Conservation (phyloP, 1,139 yeast genomes). For the Geotrichum siamense region DNA sequence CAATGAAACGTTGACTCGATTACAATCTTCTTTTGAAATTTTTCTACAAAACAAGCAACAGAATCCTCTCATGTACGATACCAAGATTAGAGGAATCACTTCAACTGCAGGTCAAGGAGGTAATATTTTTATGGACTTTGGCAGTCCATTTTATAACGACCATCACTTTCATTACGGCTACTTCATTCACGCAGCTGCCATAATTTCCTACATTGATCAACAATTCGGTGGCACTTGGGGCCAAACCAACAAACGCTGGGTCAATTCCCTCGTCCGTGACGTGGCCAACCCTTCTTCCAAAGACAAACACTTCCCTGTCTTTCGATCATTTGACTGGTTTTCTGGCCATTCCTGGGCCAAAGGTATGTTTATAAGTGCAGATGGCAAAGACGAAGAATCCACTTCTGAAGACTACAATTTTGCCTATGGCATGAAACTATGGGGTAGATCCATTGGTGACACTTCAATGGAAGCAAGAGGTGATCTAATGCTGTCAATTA, state of each 20-base stretch:
- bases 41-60: conserved; percentile 47
- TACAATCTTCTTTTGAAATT: conserved; percentile 49
- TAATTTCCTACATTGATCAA: conserved; percentile 58
- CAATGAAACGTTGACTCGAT: conserved; percentile 40
- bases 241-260: conserved; percentile 52
- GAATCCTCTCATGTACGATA: conserved; percentile 62
- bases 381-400: conserved; percentile 76
- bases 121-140: conserved; percentile 55
- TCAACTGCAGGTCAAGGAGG: conserved; percentile 46
- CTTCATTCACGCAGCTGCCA: conserved; percentile 70
- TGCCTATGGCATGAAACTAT: conserved; percentile 72
- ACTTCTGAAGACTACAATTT: conserved; percentile 76
- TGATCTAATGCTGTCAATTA: conserved; percentile 61
- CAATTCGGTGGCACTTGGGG: conserved; percentile 59
- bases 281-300: conserved; percentile 63
- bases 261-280: conserved; percentile 59
- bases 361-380: conserved; percentile 62
- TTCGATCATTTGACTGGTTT: conserved; percentile 72
- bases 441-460: conserved; percentile 72
- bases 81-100: conserved; percentile 60
- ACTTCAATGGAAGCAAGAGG: conserved; percentile 70
- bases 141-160: conserved; percentile 65
- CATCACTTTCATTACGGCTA: conserved; percentile 82
- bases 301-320: conserved; percentile 66
- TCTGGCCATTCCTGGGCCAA: conserved; percentile 83